Conservation (phyloP, 2,329 filamentous ascomycete species). For the Verticillium tricorpus region DNA sequence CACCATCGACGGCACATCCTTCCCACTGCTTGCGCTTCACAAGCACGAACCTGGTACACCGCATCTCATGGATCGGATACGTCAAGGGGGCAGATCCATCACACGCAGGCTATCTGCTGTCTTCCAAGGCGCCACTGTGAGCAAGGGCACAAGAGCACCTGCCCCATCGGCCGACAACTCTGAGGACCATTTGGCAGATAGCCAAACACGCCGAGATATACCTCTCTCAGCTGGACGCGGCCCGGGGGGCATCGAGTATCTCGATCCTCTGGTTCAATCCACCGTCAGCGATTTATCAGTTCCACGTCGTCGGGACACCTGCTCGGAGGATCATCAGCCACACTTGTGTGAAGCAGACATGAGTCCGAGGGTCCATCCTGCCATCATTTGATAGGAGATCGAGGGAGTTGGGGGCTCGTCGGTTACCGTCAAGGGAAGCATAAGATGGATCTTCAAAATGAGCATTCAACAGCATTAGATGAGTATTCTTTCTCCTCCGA, state of each 20-base stretch:
- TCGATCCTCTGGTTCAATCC: background rate
- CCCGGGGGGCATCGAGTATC: background rate
- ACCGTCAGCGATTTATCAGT: background rate
- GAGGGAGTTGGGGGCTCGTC: background rate
- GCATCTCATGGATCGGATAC: background rate
- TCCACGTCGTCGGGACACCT: background rate
- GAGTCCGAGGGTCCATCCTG: background rate
- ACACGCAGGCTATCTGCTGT: constrained; percentile 9
- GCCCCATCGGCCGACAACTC: constrained; percentile 1
- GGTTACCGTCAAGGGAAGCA: background rate
- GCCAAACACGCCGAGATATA: background rate
- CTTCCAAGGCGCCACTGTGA: background rate
- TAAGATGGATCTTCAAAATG: background rate
- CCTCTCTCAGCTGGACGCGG: too few species aligned
- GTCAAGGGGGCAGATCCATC: background rate
- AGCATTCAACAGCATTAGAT: background rate
- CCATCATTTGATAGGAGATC: background rate
- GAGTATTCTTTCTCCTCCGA: background rate
- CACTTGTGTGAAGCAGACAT: background rate
- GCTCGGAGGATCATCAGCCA: constrained; percentile 2
- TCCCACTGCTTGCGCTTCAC: background rate
- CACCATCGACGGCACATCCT: background rate
- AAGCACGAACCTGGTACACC: background rate
- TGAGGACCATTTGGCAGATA: background rate
- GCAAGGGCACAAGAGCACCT: background rate